Percentiles rank a stretch among this genome's conserved stretches.
Evolutionary conservation across 2,329 filamentous ascomycete species (phyloP).

Genomic region (Cercospora berteroae): DNA sequence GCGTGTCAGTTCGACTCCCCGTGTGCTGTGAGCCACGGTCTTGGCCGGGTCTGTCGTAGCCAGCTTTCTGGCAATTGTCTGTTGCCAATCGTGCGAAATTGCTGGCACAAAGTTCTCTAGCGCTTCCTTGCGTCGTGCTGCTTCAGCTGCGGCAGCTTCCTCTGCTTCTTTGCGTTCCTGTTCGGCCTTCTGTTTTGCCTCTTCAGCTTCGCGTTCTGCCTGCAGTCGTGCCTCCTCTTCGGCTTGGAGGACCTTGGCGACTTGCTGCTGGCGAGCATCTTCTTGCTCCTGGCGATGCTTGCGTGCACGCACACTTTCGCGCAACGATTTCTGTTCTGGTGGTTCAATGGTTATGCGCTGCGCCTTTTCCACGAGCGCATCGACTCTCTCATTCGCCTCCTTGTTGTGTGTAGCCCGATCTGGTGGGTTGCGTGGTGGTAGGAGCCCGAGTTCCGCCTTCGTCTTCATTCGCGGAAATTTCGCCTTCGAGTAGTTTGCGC

Average conservation of each 20-base stretch:
- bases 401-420: background rate
- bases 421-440: background rate
- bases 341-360: constrained; percentile 17
- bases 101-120: constrained; percentile 22
- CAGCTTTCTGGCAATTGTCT: constrained; percentile 40
- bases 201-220: constrained; percentile 18
- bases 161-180: constrained; percentile 14
- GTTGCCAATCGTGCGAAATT: constrained; percentile 43
- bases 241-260: constrained; percentile 9
- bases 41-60: constrained; percentile 18
- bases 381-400: constrained; percentile 13
- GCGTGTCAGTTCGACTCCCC: constrained; percentile 47
- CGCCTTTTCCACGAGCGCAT: constrained; percentile 16
- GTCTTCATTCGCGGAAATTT: background rate
- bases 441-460: background rate
- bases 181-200: constrained; percentile 17
- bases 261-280: constrained; percentile 4
- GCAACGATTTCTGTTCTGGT: constrained; percentile 14
- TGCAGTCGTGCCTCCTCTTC: constrained; percentile 15
- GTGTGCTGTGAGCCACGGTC: constrained; percentile 34
- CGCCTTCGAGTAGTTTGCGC: background rate
- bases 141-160: constrained; percentile 11
- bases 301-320: constrained; percentile 16
- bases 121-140: constrained; percentile 9
- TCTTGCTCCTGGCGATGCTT: constrained; percentile 15